These are phyloP conservation scores for Avena eriantha DNA, from an alignment of 176 grass and related monocot genomes.

Conservation along the genomic window DNA sequence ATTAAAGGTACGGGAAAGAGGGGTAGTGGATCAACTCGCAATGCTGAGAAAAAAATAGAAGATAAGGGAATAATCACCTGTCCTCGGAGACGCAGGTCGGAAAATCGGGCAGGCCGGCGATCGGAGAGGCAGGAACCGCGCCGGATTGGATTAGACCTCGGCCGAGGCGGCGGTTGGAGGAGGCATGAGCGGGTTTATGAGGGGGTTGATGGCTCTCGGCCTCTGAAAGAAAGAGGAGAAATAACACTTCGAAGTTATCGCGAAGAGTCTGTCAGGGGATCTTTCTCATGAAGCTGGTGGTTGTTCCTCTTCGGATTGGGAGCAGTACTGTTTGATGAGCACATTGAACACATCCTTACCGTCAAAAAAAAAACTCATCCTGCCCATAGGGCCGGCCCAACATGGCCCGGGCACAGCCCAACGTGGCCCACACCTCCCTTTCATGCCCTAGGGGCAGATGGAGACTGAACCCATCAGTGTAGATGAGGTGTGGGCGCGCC, in stretches of 20 bases:
- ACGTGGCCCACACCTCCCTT: too few relatives aligned
- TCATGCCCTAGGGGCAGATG: too few relatives aligned
- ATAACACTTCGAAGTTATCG: not conserved
- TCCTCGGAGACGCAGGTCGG: not conserved
- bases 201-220: not conserved
- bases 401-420: too few relatives aligned
- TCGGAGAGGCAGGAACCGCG: not conserved
- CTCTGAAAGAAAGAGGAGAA: not conserved
- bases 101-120: not conserved
- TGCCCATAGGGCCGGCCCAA: too few relatives aligned
- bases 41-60: not conserved
- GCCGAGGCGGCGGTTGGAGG: not conserved
- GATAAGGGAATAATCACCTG: not conserved
- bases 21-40: not conserved
- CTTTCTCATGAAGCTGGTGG: too few relatives aligned
- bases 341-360: too few relatives aligned
- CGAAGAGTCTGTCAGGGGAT: not conserved
- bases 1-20: not conserved
- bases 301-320: too few relatives aligned
- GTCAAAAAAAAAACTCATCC: too few relatives aligned
- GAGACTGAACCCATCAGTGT: too few relatives aligned
- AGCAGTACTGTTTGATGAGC: too few relatives aligned
- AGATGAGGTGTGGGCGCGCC: too few relatives aligned
- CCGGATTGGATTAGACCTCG: not conserved
- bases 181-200: slow-evolving; percentile 2